Conservation (phyloP, 345 rosid species). For the Lepidium africanum region DNA sequence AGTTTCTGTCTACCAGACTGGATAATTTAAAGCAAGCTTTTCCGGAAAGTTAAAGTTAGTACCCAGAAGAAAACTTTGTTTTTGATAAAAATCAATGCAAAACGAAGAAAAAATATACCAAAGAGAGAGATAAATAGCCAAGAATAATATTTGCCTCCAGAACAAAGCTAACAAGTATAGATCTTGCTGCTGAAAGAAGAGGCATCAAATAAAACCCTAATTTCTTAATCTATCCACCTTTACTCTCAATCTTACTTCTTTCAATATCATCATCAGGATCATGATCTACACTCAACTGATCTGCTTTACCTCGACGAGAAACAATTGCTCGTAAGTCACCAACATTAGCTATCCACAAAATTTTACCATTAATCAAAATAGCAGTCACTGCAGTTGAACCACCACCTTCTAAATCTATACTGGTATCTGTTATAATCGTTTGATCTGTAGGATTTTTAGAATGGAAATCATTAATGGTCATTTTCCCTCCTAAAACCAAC, state of each 20-base stretch:
- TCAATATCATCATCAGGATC: conserved; percentile 50
- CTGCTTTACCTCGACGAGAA: conserved; percentile 39
- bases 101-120: conserved; percentile 25
- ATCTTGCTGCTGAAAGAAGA: conserved; percentile 65
- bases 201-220: conserved; percentile 24
- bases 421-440: conserved; percentile 8
- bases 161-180: conserved; percentile 62
- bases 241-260: conserved; percentile 54
- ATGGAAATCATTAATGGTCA: no score
- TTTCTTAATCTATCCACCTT: conserved; percentile 40
- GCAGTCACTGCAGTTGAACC: conserved; percentile 85
- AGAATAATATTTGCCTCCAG: conserved; percentile 46
- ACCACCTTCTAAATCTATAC: conserved; percentile 45
- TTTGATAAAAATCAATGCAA: not conserved
- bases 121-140: conserved; percentile 26
- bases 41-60: no score
- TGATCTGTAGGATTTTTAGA: no score
- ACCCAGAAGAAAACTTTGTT: no score
- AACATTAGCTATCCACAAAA: conserved; percentile 57
- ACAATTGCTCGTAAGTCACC: conserved; percentile 68
- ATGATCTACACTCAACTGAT: conserved; percentile 55
- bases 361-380: conserved; percentile 44
- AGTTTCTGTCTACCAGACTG: no score
- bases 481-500: no score
- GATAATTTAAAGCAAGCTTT: no score